Conservation (phyloP, 73 alveolate genomes). For the Paramecium primaurelia region DNA sequence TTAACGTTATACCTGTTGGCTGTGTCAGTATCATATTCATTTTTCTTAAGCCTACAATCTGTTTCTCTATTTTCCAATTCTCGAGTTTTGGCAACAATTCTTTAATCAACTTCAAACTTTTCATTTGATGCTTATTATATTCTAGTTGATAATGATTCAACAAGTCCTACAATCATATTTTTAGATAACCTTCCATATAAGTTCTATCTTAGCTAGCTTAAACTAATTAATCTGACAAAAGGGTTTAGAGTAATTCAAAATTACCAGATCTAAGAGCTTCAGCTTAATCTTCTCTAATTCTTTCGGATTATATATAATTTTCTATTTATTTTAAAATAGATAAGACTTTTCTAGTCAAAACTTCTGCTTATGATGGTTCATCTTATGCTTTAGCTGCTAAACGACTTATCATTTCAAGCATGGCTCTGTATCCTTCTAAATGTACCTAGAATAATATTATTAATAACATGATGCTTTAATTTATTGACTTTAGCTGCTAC, state of each 20-base stretch:
- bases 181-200: not conserved
- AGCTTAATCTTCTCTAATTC: slow-evolving; percentile 46
- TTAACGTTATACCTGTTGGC: not conserved
- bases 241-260: not conserved
- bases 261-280: not conserved
- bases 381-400: slow-evolving; percentile 25
- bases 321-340: slow-evolving; percentile 16
- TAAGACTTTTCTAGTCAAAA: slow-evolving; percentile 7
- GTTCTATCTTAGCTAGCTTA: slow-evolving; percentile 37
- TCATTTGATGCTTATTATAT: slow-evolving; percentile 4
- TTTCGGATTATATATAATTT: slow-evolving; percentile 22
- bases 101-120: slow-evolving; percentile 33
- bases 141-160: not conserved
- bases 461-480: slow-evolving; percentile 7
- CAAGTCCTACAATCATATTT: not conserved
- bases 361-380: slow-evolving; percentile 36
- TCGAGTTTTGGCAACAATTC: not conserved
- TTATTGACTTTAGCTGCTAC: slow-evolving; percentile 43
- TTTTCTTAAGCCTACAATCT: slow-evolving; percentile 35
- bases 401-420: slow-evolving; percentile 37
- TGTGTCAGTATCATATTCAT: slow-evolving; percentile 3
- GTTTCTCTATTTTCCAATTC: slow-evolving; percentile 12
- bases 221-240: slow-evolving; percentile 19
- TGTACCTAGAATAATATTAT: not conserved
- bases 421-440: slow-evolving; percentile 16